Percentiles rank a stretch among this genome's conserved stretches.
Conservation (phyloP, 768 basidiomycete species). For the Macrolepiota fuliginosa region DNA sequence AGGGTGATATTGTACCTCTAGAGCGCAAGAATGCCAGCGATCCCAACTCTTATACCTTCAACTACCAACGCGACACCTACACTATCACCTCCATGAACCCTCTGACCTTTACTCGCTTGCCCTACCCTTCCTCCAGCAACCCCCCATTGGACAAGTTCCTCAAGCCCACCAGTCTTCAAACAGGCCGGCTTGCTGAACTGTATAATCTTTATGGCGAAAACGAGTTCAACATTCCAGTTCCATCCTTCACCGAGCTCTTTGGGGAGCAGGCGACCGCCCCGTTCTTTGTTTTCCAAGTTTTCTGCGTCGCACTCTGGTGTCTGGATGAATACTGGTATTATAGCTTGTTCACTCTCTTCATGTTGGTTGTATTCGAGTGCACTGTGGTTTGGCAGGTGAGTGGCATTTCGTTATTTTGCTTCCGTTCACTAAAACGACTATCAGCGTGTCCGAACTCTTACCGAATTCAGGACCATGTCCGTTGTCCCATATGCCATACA, state of each 20-base stretch:
- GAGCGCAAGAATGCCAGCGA: constrained; percentile 59
- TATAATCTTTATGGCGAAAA: constrained; percentile 82
- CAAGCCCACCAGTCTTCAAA: constrained; percentile 52
- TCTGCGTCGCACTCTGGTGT: constrained; percentile 97
- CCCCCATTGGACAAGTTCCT: constrained; percentile 71
- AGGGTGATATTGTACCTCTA: constrained; percentile 85
- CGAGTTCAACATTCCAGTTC: constrained; percentile 96
- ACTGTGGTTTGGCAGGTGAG: constrained; percentile 97
- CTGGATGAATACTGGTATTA: constrained; percentile 99
- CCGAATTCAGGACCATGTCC: constrained; percentile 97
- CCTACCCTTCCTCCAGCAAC: constrained; percentile 78
- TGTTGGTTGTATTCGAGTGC: constrained; percentile 98
- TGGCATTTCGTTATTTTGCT: constrained; percentile 4
- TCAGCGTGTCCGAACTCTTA: constrained; percentile 89
- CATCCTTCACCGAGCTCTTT: constrained; percentile 90
- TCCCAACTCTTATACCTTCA: constrained; percentile 75
- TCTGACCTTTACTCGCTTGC: constrained; percentile 70
- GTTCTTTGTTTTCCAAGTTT: constrained; percentile 99
- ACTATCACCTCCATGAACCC: constrained; percentile 58
- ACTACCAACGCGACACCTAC: constrained; percentile 94
- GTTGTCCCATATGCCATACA: constrained; percentile 87
- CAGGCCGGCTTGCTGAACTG: constrained; percentile 46
- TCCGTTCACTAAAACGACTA: constrained; percentile 3
- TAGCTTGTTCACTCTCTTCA: constrained; percentile 95
- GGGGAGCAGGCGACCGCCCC: constrained; percentile 96